A percentile compares a stretch with the other conserved stretches of the same genome.
phyloP scores from a whole-genome alignment of 2,329 filamentous ascomycete species.

The Aotearoamyces nothofagi region DNA sequence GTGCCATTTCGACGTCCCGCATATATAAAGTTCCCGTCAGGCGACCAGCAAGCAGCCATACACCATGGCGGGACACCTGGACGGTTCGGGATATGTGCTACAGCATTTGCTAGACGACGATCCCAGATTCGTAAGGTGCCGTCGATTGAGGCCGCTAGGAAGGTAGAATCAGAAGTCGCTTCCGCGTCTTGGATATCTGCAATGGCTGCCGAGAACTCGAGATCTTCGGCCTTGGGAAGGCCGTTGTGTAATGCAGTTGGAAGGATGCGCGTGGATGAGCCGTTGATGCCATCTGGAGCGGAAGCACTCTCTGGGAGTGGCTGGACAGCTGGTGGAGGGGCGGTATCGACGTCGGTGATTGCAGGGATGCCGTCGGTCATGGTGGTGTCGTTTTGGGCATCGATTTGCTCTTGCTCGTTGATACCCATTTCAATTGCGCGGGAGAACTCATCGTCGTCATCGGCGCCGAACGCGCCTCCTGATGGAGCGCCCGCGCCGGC shows the following conservation, averaged over 20 bases:
- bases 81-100: slow-evolving; percentile 64
- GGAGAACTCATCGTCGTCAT: slow-evolving; percentile 75
- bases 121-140: slow-evolving; percentile 92
- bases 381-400: slow-evolving; percentile 13
- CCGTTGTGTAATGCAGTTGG: slow-evolving; percentile 24
- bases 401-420: slow-evolving; percentile 11
- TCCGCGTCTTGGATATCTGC: slow-evolving; percentile 32
- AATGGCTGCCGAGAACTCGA: slow-evolving; percentile 18
- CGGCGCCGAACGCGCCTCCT: slow-evolving; percentile 53
- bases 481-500: slow-evolving; percentile 33
- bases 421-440: slow-evolving; percentile 44
- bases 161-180: slow-evolving; percentile 59
- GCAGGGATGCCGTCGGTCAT: slow-evolving; percentile 8
- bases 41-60: slow-evolving; percentile 93
- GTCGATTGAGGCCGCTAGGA: slow-evolving; percentile 78
- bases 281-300: not conserved
- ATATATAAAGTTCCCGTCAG: slow-evolving; percentile 90
- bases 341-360: not conserved
- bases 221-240: slow-evolving; percentile 29
- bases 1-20: slow-evolving; percentile 81
- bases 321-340: slow-evolving; percentile 7
- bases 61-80: slow-evolving; percentile 85
- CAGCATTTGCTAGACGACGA: slow-evolving; percentile 54
- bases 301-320: slow-evolving; percentile 6
- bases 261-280: slow-evolving; percentile 1